phyloP scores from a whole-genome alignment of 1,284 basidiomycete genomes.

The Moesziomyces aphidis region DNA sequence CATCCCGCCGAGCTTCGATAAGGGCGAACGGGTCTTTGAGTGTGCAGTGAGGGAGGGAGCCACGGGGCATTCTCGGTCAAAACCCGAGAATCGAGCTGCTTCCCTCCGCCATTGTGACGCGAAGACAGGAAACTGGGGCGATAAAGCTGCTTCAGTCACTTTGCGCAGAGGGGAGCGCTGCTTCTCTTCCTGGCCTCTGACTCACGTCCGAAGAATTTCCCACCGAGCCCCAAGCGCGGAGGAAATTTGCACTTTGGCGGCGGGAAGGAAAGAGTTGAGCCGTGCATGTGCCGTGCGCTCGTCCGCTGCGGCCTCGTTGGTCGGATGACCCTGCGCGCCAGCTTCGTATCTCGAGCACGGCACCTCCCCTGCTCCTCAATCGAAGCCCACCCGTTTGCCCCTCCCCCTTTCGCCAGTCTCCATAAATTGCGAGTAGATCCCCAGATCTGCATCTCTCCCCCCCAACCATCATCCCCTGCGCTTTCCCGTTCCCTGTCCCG shows the following conservation, averaged over 20 bases:
- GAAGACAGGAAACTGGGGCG: constrained; percentile 8
- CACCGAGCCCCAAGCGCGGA: background rate
- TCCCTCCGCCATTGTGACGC: too few relatives aligned
- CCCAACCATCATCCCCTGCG: background rate
- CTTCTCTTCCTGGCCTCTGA: background rate
- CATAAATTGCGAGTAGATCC: constrained; percentile 2
- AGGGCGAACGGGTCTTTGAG: too few relatives aligned
- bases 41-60: too few relatives aligned
- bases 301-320: constrained; percentile 1
- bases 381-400: too few relatives aligned
- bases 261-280: constrained; percentile 18
- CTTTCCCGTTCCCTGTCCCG: constrained; percentile 1
- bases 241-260: constrained; percentile 15
- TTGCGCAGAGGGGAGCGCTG: constrained; percentile 15
- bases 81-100: background rate
- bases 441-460: background rate
- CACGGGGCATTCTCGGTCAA: constrained; percentile 3
- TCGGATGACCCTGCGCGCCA: constrained; percentile 18
- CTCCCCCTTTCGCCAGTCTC: background rate
- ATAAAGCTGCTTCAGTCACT: too few relatives aligned
- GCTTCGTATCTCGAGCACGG: background rate
- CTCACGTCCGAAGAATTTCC: too few relatives aligned
- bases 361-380: background rate
- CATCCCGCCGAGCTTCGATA: too few relatives aligned
- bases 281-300: constrained; percentile 3